Conservation (phyloP, 2,329 filamentous ascomycete species). For the Aspergillus pseudoglaucus region DNA sequence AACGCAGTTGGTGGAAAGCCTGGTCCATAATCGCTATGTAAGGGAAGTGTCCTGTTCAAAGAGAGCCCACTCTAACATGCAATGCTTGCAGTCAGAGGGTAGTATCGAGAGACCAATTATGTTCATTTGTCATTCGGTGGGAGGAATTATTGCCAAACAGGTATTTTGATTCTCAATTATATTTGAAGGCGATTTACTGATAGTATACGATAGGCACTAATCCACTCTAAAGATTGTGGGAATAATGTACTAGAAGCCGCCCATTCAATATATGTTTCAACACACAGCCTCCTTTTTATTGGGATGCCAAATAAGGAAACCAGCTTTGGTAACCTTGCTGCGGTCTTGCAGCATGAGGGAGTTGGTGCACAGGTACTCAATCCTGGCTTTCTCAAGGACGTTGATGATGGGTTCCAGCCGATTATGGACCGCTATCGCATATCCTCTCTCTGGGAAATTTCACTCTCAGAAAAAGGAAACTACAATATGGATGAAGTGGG, state of each 20-base stretch:
- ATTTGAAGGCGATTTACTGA: not conserved
- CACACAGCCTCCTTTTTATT: conserved; percentile 32
- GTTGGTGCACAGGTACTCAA: conserved; percentile 47
- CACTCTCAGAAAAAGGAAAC: conserved; percentile 28
- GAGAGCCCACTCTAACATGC: conserved; percentile 2
- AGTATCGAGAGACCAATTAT: conserved; percentile 31
- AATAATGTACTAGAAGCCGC: conserved; percentile 14
- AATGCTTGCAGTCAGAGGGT: conserved; percentile 16
- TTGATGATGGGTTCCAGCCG: conserved; percentile 33
- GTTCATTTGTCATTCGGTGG: conserved; percentile 38
- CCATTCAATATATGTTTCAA: conserved; percentile 27
- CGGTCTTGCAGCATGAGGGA: conserved; percentile 22
- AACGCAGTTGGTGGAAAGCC: conserved; percentile 28
- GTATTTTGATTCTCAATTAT: conserved; percentile 14
- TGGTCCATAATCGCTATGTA: conserved; percentile 28
- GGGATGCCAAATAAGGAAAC: conserved; percentile 34
- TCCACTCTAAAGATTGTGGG: conserved; percentile 20
- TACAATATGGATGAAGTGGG: conserved; percentile 25
- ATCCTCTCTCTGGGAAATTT: conserved; percentile 37
- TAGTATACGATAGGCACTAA: conserved; percentile 23
- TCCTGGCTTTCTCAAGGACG: conserved; percentile 39
- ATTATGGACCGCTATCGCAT: conserved; percentile 32
- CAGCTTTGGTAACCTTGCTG: conserved; percentile 23
- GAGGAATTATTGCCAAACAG: conserved; percentile 36
- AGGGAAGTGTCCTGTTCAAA: too few species aligned